Base-by-base conservation (phyloP, 192 early-diverging fungal genomes). In the Phycomyces blakesleeanus region DNA sequence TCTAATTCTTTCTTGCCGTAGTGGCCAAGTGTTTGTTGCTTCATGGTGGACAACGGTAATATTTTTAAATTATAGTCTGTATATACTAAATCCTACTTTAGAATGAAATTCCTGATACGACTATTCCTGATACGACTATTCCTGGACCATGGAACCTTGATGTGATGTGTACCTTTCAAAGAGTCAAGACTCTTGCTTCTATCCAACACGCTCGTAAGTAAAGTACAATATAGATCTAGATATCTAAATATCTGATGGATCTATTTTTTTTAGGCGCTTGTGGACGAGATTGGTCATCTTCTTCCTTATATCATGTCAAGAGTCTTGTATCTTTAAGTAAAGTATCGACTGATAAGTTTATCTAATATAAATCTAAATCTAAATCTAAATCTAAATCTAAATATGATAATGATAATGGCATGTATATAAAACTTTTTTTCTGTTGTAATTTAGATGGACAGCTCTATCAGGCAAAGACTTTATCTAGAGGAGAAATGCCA, bases 1-100 rank as follows among this genome's bases (percentile, higher is more conserved):
- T 41, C 18, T n/a, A n/a, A n/a, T 3, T 11, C 2, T n/a, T 47
- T 47, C 11, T 47, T n/a, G n/a, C n/a, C n/a, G 18, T 18, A 47
- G 44, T 6, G 44, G 44, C 18, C 44, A 47, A 47, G 44, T 47
- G 15, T 47, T 47, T 47, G 44, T 47, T 47, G 44, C 44, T 47
- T 47, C 44, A 12, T 47, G 44, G 44, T 18, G 44, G 44, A 47
- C 44, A n/a, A 18, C 11, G 44, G 44, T 47, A 47, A n/a, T 6
- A 10, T 41, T 41, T 41, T 14, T 41, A 41, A 14, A 41, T 41
- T 41, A 41, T 10, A 6, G 14, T 41, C 40, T 41, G 6, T 41
- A 41, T 14, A 41, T 41, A 41, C 8, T 41, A 14, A 6, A n/a
- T 12, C 11, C 44, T n/a, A 12, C 18, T 3, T 47, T 47, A 18